phyloP scores from a whole-genome alignment of 306 rosid genomes.

The Pachyrhizus erosus region DNA sequence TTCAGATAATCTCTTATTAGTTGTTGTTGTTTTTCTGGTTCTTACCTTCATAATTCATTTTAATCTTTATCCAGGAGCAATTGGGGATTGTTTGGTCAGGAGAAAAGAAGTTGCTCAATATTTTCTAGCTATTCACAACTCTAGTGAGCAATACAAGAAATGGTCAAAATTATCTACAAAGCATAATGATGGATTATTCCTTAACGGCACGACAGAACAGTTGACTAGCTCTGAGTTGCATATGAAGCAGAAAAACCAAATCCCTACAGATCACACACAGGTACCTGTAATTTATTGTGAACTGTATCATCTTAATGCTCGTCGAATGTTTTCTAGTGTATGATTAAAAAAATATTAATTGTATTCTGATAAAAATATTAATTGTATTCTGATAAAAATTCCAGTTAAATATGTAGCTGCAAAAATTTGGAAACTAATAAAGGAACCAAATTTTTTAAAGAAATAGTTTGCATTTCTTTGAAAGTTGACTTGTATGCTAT shows the following conservation, averaged over 20 bases:
- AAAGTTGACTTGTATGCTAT: conserved; percentile 11
- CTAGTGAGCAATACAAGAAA: conserved; percentile 50
- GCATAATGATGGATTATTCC: conserved; percentile 25
- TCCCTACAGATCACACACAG: conserved; percentile 83
- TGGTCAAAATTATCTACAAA: conserved; percentile 45
- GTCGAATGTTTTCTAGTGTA: not conserved
- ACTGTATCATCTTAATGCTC: not conserved
- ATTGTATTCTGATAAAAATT: not conserved
- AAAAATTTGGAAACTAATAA: conserved; percentile 12
- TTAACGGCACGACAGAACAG: conserved; percentile 22
- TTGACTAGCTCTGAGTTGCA: conserved; percentile 42
- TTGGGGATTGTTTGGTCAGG: conserved; percentile 56
- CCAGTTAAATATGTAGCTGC: not conserved
- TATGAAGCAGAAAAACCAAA: conserved; percentile 52
- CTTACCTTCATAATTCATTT: conserved; percentile 26
- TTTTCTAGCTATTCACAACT: conserved; percentile 54
- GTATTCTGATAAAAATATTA: not conserved
- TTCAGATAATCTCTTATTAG: not conserved
- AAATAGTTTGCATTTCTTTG: not conserved
- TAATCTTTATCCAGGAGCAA: conserved; percentile 61
- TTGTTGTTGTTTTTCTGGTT: not conserved
- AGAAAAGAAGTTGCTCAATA: conserved; percentile 61
- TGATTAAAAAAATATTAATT: not conserved
- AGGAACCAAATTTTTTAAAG: not conserved
- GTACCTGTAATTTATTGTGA: conserved; percentile 44